These are phyloP conservation scores for Microstegium vimineum DNA, from an alignment of 176 grass and related monocot genomes.

Conservation along the genomic window DNA sequence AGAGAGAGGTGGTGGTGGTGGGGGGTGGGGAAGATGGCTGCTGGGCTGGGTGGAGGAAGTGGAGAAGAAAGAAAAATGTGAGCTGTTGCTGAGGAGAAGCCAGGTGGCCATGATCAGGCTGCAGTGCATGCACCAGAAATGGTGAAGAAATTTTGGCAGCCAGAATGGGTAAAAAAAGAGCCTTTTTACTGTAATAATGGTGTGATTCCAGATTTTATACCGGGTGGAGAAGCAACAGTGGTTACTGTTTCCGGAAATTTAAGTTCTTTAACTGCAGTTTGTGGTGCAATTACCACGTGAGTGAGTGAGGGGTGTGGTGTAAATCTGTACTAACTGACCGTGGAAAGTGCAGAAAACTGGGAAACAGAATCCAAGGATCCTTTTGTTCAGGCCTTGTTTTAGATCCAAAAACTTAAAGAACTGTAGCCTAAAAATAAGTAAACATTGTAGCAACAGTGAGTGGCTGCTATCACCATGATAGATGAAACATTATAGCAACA, in stretches of 20 bases:
- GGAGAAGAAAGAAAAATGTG: conserved; percentile 44
- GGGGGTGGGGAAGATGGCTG: conserved; percentile 2
- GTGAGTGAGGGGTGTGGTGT: neutral
- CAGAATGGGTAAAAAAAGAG: neutral
- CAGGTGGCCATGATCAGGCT: conserved; percentile 19
- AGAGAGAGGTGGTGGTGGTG: conserved; percentile 1
- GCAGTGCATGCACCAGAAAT: neutral
- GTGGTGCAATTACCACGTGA: conserved; percentile 11
- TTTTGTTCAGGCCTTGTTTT: too few relatives aligned
- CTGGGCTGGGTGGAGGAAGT: conserved; percentile 7
- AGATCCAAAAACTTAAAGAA: too few relatives aligned
- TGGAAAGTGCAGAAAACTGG: neutral
- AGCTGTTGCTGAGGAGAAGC: conserved; percentile 46
- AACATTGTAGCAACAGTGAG: too few relatives aligned
- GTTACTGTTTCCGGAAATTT: conserved; percentile 3
- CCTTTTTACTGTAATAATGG: neutral
- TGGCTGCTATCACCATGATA: too few relatives aligned
- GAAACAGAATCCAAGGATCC: neutral
- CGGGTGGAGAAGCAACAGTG: neutral
- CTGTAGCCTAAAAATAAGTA: too few relatives aligned
- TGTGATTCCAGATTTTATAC: neutral
- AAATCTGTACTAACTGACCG: neutral
- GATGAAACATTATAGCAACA: too few relatives aligned
- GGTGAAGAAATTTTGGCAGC: neutral
- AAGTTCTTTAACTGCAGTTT: conserved; percentile 13